A percentile compares a stretch with the other conserved stretches of the same genome.
Evolutionary conservation across 2,329 filamentous ascomycete species (phyloP).

Genomic region (Neobulgaria alba): DNA sequence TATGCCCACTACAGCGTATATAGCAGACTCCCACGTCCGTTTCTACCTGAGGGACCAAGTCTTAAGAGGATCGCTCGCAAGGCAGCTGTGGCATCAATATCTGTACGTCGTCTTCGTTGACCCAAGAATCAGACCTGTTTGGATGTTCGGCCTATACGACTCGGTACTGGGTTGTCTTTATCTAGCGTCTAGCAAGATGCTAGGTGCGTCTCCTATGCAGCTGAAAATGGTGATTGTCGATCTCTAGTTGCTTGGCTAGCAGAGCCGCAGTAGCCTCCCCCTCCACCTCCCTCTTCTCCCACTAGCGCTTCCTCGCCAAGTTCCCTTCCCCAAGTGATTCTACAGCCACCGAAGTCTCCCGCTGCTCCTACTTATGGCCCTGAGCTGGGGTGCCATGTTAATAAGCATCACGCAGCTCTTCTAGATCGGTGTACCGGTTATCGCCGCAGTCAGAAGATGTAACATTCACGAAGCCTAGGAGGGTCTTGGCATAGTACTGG

Average conservation of each 20-base stretch:
- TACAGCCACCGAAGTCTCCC: too few relatives aligned
- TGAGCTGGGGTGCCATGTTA: too few relatives aligned
- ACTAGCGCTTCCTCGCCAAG: too few relatives aligned
- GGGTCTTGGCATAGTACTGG: too few relatives aligned
- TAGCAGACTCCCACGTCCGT: slow-evolving; percentile 12
- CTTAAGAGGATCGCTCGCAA: slow-evolving; percentile 14
- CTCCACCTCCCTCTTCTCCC: too few relatives aligned
- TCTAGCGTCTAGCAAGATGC: slow-evolving; percentile 14
- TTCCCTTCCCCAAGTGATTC: too few relatives aligned
- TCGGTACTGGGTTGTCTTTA: slow-evolving; percentile 15
- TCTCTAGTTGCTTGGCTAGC: slow-evolving; percentile 10
- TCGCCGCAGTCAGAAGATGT: too few relatives aligned
- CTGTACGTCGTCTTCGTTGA: slow-evolving; percentile 17
- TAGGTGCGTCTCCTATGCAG: slow-evolving; percentile 14
- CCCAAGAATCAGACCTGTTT: slow-evolving; percentile 16
- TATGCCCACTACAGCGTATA: slow-evolving; percentile 8
- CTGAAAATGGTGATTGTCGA: slow-evolving; percentile 10
- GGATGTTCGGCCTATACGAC: slow-evolving; percentile 15
- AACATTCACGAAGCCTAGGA: too few relatives aligned
- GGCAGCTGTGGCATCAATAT: slow-evolving; percentile 14
- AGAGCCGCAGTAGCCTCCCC: slow-evolving; percentile 13
- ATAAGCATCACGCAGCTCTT: too few relatives aligned
- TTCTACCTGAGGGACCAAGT: slow-evolving; percentile 12
- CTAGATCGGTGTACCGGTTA: too few relatives aligned
- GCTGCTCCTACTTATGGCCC: too few relatives aligned